These are phyloP conservation scores for Aurinia saxatilis DNA, from an alignment of 345 rosid species.

Conservation along the genomic window DNA sequence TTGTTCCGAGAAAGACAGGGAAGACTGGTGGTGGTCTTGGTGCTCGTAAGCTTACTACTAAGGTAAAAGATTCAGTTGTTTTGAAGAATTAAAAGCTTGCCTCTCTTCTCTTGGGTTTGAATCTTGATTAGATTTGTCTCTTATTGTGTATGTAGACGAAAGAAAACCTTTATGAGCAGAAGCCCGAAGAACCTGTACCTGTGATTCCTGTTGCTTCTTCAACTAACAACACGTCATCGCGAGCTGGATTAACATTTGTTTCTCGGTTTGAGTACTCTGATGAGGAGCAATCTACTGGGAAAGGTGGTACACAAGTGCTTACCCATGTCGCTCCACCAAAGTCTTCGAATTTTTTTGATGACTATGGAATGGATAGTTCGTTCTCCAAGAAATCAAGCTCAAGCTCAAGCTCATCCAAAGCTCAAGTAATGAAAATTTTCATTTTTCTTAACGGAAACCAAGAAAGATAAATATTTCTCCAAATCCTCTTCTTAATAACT, in stretches of 20 bases:
- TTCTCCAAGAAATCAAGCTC: conserved; percentile 49
- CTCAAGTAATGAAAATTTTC: conserved; percentile 39
- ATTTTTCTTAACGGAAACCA: background rate
- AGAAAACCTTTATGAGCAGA: conserved; percentile 88
- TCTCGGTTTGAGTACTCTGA: conserved; percentile 95
- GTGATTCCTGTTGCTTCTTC: conserved; percentile 50
- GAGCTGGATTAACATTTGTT: conserved; percentile 50
- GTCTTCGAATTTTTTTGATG: conserved; percentile 82
- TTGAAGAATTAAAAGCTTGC: background rate
- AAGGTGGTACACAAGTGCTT: conserved; percentile 60
- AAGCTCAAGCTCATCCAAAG: conserved; percentile 56
- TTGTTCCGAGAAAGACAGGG: conserved; percentile 21
- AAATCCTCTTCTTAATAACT: background rate
- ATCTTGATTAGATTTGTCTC: background rate
- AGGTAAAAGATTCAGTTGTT: background rate
- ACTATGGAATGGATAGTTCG: conserved; percentile 79
- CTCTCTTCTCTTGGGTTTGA: background rate
- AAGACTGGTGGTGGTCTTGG: conserved; percentile 32
- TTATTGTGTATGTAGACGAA: conserved; percentile 46
- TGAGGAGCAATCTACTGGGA: conserved; percentile 46
- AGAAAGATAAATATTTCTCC: background rate
- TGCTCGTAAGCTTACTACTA: conserved; percentile 31
- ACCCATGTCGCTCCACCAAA: conserved; percentile 94
- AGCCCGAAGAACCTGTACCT: conserved; percentile 85
- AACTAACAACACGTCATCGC: conserved; percentile 31